Percentiles rank a stretch among this genome's conserved stretches.
These are phyloP conservation scores for Chenopodium quinoa DNA, from an alignment of 148 eudicot genomes.

Conservation along the genomic window DNA sequence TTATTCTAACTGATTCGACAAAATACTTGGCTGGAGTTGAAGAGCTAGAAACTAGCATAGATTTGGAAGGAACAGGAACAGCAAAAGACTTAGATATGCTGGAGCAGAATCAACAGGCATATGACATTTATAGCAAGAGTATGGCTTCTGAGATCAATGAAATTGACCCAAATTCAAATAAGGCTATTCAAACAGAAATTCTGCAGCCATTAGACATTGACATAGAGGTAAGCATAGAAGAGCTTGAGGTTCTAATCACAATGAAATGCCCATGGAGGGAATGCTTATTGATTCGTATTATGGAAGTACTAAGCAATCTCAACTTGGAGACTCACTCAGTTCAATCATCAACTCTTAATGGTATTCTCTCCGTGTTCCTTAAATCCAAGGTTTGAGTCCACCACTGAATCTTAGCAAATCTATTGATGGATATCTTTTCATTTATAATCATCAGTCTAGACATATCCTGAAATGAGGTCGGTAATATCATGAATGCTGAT, in stretches of 20 bases:
- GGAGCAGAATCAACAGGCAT: conserved; percentile 29
- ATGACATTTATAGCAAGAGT: conserved; percentile 41
- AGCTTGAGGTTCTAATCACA: conserved; percentile 41
- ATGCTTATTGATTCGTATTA: conserved; percentile 42
- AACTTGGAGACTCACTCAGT: conserved; percentile 48
- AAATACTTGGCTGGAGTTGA: conserved; percentile 44
- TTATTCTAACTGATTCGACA: conserved; percentile 35
- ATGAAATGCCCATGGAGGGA: conserved; percentile 52
- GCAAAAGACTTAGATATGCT: conserved; percentile 25
- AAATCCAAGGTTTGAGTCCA: conserved; percentile 47
- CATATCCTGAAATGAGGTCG: neutral
- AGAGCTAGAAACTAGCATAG: conserved; percentile 43
- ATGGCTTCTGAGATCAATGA: conserved; percentile 46
- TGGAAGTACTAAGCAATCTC: conserved; percentile 41
- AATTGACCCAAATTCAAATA: conserved; percentile 26
- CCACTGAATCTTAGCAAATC: neutral
- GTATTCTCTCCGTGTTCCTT: conserved; percentile 40
- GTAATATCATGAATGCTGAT: neutral
- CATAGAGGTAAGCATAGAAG: conserved; percentile 33
- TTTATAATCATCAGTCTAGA: no score
- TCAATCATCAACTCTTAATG: conserved; percentile 47
- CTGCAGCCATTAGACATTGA: conserved; percentile 28
- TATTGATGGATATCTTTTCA: neutral
- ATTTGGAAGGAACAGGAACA: conserved; percentile 31
- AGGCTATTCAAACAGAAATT: conserved; percentile 21